Evolutionary conservation across 768 basidiomycete genomes (phyloP).

Genomic region (Mycena capillaripes): DNA sequence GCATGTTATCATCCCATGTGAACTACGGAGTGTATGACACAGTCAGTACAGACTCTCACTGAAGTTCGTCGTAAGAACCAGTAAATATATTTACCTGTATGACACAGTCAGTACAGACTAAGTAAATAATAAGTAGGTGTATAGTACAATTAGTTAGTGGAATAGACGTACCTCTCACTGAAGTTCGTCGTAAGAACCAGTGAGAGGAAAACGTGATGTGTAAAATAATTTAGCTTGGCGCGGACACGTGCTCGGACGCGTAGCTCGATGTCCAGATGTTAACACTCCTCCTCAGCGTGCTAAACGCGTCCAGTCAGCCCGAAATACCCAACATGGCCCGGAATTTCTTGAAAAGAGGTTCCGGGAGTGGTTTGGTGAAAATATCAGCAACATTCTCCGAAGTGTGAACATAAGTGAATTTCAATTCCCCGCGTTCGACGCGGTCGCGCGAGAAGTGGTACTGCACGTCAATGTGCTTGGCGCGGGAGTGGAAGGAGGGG

Average conservation of each 20-base stretch:
- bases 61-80: no score
- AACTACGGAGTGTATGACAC: no score
- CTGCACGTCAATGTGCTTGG: slow-evolving; percentile 51
- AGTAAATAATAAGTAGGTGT: background rate
- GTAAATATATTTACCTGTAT: background rate
- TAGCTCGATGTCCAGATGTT: background rate
- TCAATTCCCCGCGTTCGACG: slow-evolving; percentile 39
- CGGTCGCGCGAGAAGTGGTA: slow-evolving; percentile 50
- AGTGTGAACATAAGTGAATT: slow-evolving; percentile 42
- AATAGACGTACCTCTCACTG: background rate
- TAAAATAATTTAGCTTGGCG: background rate
- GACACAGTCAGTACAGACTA: background rate
- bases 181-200: background rate
- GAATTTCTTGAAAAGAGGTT: slow-evolving; percentile 11
- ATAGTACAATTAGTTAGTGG: no score
- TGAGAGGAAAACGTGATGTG: background rate
- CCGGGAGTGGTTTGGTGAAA: slow-evolving; percentile 50
- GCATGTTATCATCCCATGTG: no score
- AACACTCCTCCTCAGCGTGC: slow-evolving; percentile 7
- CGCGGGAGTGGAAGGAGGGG: slow-evolving; percentile 42
- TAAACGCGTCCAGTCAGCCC: slow-evolving; percentile 23
- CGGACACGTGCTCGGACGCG: background rate
- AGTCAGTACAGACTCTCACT: no score
- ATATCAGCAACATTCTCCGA: slow-evolving; percentile 51
- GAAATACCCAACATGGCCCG: slow-evolving; percentile 16